Percentiles rank a stretch among this genome's conserved stretches.
These are phyloP conservation scores for Trichosanthes truncata DNA, from an alignment of 306 rosid species.

Conservation along the genomic window DNA sequence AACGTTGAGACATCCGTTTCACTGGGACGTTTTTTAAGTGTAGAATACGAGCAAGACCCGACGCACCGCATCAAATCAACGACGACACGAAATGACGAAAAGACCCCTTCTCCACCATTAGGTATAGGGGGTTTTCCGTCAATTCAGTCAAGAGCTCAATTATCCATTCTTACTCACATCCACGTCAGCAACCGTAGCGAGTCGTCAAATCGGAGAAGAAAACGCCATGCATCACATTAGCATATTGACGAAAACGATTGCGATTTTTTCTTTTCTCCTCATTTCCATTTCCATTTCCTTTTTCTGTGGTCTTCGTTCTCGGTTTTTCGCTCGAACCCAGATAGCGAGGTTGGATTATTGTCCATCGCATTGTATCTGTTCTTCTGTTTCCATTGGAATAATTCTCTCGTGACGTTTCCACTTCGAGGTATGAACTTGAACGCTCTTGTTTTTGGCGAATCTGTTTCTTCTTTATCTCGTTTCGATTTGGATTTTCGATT, in stretches of 20 bases:
- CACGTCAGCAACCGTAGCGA: background rate
- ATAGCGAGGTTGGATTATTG: background rate
- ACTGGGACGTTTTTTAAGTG: background rate
- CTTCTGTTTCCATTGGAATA: background rate
- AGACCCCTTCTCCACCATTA: background rate
- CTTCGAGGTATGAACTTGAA: background rate
- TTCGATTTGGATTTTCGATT: background rate
- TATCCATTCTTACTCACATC: background rate
- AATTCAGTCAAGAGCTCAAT: background rate
- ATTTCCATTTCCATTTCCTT: background rate
- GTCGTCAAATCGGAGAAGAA: slow-evolving; percentile 5
- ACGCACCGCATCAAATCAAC: background rate
- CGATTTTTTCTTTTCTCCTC: background rate
- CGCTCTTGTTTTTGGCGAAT: background rate
- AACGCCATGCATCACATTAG: background rate
- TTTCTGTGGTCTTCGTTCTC: background rate
- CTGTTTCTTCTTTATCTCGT: background rate
- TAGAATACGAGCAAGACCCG: background rate
- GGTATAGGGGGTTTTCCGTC: background rate
- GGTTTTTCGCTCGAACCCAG: background rate
- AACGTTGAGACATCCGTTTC: too few species aligned
- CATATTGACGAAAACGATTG: background rate
- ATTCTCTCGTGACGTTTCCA: background rate
- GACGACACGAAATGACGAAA: background rate
- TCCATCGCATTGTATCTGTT: background rate